Percentiles rank a stretch among this genome's conserved stretches.
These are phyloP conservation scores for Petunia axillaris DNA, from an alignment of 257 asterid species.

Conservation along the genomic window DNA sequence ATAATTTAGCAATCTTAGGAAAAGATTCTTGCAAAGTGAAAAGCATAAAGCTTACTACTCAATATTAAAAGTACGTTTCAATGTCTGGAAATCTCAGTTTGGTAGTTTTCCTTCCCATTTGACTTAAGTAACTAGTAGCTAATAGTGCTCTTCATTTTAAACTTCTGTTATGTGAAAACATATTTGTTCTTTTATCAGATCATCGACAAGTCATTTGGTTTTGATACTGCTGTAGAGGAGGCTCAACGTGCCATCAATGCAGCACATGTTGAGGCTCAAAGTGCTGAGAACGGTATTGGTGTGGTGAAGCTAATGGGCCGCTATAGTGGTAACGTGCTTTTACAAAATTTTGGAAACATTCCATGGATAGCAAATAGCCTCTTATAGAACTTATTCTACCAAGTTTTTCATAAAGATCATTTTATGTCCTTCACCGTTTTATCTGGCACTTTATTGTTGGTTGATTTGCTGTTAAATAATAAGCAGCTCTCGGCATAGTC, in stretches of 20 bases:
- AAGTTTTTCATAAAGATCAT: not conserved
- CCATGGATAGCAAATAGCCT: not conserved
- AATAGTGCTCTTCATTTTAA: slow-evolving; percentile 16
- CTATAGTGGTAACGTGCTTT: slow-evolving; percentile 66
- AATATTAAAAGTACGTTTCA: not conserved
- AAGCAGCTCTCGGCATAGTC: not conserved
- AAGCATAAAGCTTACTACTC: slow-evolving; percentile 13
- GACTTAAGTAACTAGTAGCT: slow-evolving; percentile 6
- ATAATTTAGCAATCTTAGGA: not conserved
- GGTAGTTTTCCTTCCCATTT: not conserved
- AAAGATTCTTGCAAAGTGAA: not conserved
- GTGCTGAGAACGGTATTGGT: slow-evolving; percentile 94
- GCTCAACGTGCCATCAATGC: slow-evolving; percentile 98
- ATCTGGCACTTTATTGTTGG: slow-evolving; percentile 15
- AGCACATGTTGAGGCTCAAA: slow-evolving; percentile 93
- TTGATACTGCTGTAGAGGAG: slow-evolving; percentile 93
- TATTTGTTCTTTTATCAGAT: slow-evolving; percentile 54
- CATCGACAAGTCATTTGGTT: slow-evolving; percentile 89
- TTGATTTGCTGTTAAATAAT: not conserved
- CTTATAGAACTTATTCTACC: not conserved
- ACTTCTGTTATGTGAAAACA: not conserved
- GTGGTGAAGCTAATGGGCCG: slow-evolving; percentile 97
- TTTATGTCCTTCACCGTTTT: not conserved
- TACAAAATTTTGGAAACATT: not conserved
- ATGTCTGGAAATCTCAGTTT: not conserved